Evolutionary conservation across 2,329 filamentous ascomycete genomes (phyloP), one percentile per base, ranked within the genome.

Genomic region (Paecilomyces sp.): DNA sequence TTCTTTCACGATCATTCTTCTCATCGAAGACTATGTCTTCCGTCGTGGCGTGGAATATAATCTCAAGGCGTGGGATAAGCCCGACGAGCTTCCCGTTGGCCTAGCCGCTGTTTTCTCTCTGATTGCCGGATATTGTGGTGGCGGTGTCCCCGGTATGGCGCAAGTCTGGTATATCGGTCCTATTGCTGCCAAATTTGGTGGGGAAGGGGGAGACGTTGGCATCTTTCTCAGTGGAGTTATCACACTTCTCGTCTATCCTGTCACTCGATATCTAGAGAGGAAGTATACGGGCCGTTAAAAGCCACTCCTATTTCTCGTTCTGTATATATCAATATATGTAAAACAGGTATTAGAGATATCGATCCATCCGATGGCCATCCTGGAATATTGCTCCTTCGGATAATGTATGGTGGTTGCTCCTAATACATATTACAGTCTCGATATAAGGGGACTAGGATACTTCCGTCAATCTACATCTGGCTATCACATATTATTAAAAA

Each of bases 151-250:
- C 8, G 65, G 65, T 18, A 66, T 66, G 65, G 55, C 36, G 22
- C 65, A 66, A 58, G 65, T 63, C 24, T 66, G 65, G 65, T 67
- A 61, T 3, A 59, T 61, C 3, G 63, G 58, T 3, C 64, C 64
- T 2, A 55, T 57, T 15, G 64, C 64, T 12, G 64, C 60, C 51
- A 52, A 18, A 30, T 63, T 65, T 34, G 64, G 64, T n/a, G 56
- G 62, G 1, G 54, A 54, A 31, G 64, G 64, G 18, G 64, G 63
- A 7, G 64, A 66, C 52, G 63, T 66, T 5, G 63, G 64, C 11
- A 58, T 63, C 52, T 60, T 64, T 22, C 22, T 63, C 18, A 59
- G 59, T 18, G 25, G 63, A 11, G 61, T 58, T 15, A 56, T 57
- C 9, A 59, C 62, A 24, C 2, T 50, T 1, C 25, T 65, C 15